Base-by-base conservation (phyloP, 2,329 filamentous ascomycete species). In the Colletotrichum horii region DNA sequence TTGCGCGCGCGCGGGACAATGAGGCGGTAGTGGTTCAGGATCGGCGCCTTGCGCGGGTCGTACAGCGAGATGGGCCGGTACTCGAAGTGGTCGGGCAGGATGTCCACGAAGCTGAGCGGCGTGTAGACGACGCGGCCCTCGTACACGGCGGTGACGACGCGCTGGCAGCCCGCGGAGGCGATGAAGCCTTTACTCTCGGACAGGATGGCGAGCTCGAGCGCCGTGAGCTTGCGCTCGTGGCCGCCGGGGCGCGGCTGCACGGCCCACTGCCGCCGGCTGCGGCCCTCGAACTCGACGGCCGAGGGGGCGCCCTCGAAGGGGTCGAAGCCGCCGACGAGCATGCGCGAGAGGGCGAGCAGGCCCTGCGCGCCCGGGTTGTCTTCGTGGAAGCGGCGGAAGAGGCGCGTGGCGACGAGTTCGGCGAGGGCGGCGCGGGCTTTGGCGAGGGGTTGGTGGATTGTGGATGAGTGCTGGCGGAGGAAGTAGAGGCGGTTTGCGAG, bases 61-160 rank as follows among this genome's bases (percentile, higher is more conserved):
- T 95, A 95, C 1, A 95, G 85, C 5, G 92, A 92, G 58, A 95
- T 93, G 1, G 92, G 92, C 66, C 92, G 91, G 79, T 92, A 89
- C 81, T 94, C 94, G 85, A 94, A 94, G 79, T 93, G 91, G 80
- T 95, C 93, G 0, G 93, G 93, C 3, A 95, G 87, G 70, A 95
- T 94, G 80, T 95, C 93, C 79, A 95, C 89, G 78, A 94, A 94
- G 0, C 91, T 90, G 0, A 91, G 90, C 0, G 93, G 93, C 2
- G 93, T 94, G 78, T 95, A 95, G 26, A 94, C 91, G 48, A 95
- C 89, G 22, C 91, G 87, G 3, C 93, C 93, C 22, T 89, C 88
- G 78, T 94, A 94, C 4, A 95, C 93, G 9, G 93, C 93, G 76
- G 93, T 91, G 15, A 95, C 92, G 26, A 94, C 91, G 77, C 92